These are phyloP conservation scores for Metschnikowia drakensbergensis DNA, from an alignment of 805 yeast species.

Conservation along the genomic window DNA sequence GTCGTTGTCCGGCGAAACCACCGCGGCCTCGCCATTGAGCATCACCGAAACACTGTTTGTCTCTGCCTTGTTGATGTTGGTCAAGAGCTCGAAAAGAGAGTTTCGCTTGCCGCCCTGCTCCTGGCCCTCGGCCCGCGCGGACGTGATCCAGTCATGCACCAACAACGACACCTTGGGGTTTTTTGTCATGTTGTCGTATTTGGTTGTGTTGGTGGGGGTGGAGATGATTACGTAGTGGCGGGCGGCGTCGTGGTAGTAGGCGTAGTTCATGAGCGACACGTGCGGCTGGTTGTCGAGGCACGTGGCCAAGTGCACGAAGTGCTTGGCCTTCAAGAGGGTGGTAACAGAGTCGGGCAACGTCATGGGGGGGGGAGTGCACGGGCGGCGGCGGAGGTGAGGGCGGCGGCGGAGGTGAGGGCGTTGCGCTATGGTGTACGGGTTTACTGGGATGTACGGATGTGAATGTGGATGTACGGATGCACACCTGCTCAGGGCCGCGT, in stretches of 20 bases:
- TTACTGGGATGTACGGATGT: too few species aligned
- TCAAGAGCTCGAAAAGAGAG: slow-evolving; percentile 51
- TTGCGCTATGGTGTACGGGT: background rate
- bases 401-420: background rate
- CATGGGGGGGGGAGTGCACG: background rate
- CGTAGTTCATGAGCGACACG: slow-evolving; percentile 88
- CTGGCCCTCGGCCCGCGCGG: slow-evolving; percentile 35
- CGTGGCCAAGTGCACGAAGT: slow-evolving; percentile 83
- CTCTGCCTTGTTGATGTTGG: slow-evolving; percentile 75
- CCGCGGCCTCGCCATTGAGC: slow-evolving; percentile 64
- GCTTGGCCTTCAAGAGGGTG: slow-evolving; percentile 52
- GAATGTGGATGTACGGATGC: too few species aligned
- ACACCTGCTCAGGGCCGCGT: background rate
- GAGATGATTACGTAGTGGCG: slow-evolving; percentile 62
- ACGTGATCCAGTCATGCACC: slow-evolving; percentile 87
- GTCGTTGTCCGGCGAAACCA: slow-evolving; percentile 40
- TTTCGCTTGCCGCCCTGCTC: slow-evolving; percentile 17
- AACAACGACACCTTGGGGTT: slow-evolving; percentile 81
- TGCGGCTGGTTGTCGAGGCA: slow-evolving; percentile 72
- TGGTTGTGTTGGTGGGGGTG: slow-evolving; percentile 67
- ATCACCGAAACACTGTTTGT: slow-evolving; percentile 75
- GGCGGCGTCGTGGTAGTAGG: slow-evolving; percentile 47
- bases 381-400: too few species aligned
- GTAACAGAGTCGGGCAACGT: slow-evolving; percentile 36
- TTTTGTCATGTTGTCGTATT: slow-evolving; percentile 60